Conservation (phyloP, 495 filamentous ascomycete species). For the Aspergillus nidulans region DNA sequence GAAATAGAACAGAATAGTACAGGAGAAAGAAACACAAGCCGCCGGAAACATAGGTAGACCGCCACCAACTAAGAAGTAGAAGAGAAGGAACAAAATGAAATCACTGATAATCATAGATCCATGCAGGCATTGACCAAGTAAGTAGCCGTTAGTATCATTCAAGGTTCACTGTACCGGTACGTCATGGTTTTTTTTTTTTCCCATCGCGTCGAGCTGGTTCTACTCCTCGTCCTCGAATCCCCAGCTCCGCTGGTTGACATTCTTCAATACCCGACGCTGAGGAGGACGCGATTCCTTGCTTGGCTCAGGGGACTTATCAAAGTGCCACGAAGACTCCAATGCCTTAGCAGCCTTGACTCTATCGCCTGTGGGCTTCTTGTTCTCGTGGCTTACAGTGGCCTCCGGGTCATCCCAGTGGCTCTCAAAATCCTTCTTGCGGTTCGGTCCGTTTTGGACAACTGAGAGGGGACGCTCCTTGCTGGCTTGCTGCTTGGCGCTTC, state of each 20-base stretch:
- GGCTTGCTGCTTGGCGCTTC: conserved; percentile 20
- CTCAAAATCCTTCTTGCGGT: conserved; percentile 68
- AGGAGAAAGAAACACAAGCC: conserved; percentile 5
- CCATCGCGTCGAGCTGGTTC: neutral
- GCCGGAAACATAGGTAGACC: neutral
- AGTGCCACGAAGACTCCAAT: conserved; percentile 64
- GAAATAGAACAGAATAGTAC: conserved; percentile 5
- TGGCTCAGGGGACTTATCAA: conserved; percentile 56
- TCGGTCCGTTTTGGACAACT: conserved; percentile 60
- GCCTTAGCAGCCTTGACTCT: conserved; percentile 46
- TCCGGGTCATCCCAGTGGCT: conserved; percentile 59
- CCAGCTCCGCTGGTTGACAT: conserved; percentile 22
- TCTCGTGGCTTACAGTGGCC: conserved; percentile 39
- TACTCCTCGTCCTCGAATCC: conserved; percentile 10
- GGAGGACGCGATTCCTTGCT: conserved; percentile 20
- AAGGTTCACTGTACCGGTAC: neutral
- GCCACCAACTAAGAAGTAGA: neutral
- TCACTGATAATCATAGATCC: conserved; percentile 12
- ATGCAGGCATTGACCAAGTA: conserved; percentile 17
- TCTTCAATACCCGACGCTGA: conserved; percentile 15
- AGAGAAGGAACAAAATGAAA: conserved; percentile 13
- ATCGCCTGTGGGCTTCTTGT: conserved; percentile 45
- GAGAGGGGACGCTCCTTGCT: conserved; percentile 41
- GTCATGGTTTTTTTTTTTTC: neutral
- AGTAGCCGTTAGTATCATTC: conserved; percentile 11